phyloP scores from a whole-genome alignment of 148 eudicot genomes.

The Dysphania ambrosioides region DNA sequence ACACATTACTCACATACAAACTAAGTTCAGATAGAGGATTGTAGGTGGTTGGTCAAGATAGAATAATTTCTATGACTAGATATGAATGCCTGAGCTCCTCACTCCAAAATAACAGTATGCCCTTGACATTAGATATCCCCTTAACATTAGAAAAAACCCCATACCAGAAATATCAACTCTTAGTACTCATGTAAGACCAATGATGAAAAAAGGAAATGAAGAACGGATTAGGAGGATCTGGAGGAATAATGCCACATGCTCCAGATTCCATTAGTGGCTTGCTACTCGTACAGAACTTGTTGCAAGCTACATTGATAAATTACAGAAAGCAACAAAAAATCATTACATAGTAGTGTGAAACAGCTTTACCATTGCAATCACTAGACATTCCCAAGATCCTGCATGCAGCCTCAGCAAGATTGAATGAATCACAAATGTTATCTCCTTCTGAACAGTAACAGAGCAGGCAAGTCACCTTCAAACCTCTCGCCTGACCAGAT shows the following conservation, averaged over 20 bases:
- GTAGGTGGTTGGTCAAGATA: not conserved
- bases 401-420: slow-evolving; percentile 77
- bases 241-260: not conserved
- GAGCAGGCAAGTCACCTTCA: slow-evolving; percentile 89
- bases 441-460: slow-evolving; percentile 99
- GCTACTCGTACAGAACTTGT: not conserved
- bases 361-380: slow-evolving; percentile 44
- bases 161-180: not conserved
- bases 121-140: not conserved
- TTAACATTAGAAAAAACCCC: not conserved
- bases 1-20: not conserved
- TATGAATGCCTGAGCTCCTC: not conserved
- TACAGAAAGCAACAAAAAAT: slow-evolving; percentile 2
- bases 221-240: not conserved
- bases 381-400: slow-evolving; percentile 42
- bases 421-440: slow-evolving; percentile 80
- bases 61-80: not conserved
- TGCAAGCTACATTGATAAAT: not conserved
- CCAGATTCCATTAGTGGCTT: not conserved
- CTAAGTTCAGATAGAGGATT: not conserved
- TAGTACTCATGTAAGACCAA: not conserved
- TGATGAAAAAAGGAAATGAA: not conserved
- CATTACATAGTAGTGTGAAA: not conserved
- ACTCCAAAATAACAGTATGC: not conserved
- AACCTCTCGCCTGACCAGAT: slow-evolving; percentile 70